These are phyloP conservation scores for Geotrichum fermentans DNA, from an alignment of 1,139 yeast genomes.

Conservation along the genomic window DNA sequence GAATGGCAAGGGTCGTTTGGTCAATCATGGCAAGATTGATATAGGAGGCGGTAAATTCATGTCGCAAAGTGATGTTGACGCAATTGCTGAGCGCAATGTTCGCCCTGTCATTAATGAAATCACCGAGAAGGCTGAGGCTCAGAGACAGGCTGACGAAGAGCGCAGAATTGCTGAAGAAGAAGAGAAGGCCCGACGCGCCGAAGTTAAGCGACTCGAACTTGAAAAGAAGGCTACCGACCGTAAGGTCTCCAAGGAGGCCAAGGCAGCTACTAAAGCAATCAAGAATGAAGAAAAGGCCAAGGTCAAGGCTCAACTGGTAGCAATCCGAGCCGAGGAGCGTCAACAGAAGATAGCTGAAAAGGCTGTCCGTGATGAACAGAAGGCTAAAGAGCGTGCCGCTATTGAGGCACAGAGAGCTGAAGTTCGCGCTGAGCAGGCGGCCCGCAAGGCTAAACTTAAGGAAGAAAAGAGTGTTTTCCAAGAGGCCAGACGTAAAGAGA, in stretches of 20 bases:
- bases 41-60: constrained; percentile 87
- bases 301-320: constrained; percentile 22
- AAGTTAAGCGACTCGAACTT: constrained; percentile 26
- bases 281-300: constrained; percentile 28
- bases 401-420: constrained; percentile 12
- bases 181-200: constrained; percentile 42
- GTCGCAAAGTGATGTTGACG: constrained; percentile 69
- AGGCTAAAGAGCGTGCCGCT: constrained; percentile 11
- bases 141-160: constrained; percentile 64
- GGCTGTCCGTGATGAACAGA: constrained; percentile 19
- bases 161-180: constrained; percentile 50
- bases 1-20: constrained; percentile 53
- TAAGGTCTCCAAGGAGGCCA: constrained; percentile 29
- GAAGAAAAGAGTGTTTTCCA: constrained; percentile 18
- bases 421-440: constrained; percentile 22
- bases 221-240: constrained; percentile 28
- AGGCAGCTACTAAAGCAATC: constrained; percentile 30
- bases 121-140: constrained; percentile 61
- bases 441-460: constrained; percentile 23
- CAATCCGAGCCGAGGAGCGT: constrained; percentile 24
- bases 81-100: constrained; percentile 77
- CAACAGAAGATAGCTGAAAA: constrained; percentile 21
- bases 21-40: constrained; percentile 55
- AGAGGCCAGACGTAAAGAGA: constrained; percentile 18
- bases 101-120: constrained; percentile 82